Conservation (phyloP, 257 asterid genomes). For the Euphrasia confusa region DNA sequence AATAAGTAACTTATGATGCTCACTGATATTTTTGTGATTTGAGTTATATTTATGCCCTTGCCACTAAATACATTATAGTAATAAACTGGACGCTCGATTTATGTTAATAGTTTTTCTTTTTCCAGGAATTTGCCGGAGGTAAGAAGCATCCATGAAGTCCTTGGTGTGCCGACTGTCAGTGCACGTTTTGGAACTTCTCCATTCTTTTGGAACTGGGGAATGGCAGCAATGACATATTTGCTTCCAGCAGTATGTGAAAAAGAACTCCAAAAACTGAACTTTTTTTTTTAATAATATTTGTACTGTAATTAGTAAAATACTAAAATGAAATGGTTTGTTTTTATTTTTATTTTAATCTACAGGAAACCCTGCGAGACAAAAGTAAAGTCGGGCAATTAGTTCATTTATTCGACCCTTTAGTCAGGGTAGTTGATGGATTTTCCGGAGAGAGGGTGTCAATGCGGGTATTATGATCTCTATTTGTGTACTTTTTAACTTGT, state of each 20-base stretch:
- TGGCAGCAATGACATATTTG: constrained; percentile 71
- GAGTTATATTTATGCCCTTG: not conserved
- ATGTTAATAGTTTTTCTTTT: not conserved
- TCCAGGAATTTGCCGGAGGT: constrained; percentile 92
- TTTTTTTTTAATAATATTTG: not conserved
- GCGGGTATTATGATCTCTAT: constrained; percentile 49
- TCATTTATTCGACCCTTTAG: constrained; percentile 71
- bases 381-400: constrained; percentile 74
- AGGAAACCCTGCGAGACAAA: constrained; percentile 83
- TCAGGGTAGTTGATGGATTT: constrained; percentile 57
- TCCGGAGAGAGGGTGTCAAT: constrained; percentile 87
- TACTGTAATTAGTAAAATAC: constrained; percentile 16
- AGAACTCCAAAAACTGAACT: constrained; percentile 12
- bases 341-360: constrained; percentile 19
- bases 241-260: constrained; percentile 65
- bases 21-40: not conserved
- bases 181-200: constrained; percentile 98
- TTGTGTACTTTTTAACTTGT: not conserved
- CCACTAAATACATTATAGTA: constrained; percentile 11
- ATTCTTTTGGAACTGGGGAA: constrained; percentile 98
- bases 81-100: not conserved
- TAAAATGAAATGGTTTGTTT: constrained; percentile 13
- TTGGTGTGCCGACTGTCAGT: constrained; percentile 84
- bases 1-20: not conserved
- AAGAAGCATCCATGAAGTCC: constrained; percentile 69